Evolutionary conservation across 257 asterid species (phyloP), one percentile per base, ranked within the genome.

Genomic region (Fraxinus americana): DNA sequence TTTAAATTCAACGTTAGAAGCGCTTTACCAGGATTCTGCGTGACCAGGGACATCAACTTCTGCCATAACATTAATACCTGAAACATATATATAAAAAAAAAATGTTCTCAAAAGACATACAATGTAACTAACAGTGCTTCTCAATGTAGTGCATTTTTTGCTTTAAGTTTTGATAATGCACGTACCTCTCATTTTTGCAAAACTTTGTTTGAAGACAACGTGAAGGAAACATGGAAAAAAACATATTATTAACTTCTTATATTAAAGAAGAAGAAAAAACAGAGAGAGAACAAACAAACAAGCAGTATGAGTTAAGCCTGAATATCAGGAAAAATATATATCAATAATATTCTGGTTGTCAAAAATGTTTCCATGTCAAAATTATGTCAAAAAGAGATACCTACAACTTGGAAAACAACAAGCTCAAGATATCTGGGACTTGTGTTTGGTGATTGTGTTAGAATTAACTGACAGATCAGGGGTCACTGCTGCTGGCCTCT

Each of bases 31-130:
- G 73, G 98, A 92, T 77, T 88, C 94, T 71, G 97, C 98, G 87
- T 94, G 98, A 78, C 98, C 97, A 73, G 98, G 98, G 74, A 94
- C 97, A 72, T 94, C 98, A 54, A 94, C 92, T 90, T 94, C 98
- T 66, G 98, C 94, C 98, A 94, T 88, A 61, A 94, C 93, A 83
- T 92, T 91, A 81, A 94, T 89, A 78, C 98, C 98, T 94, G 89
- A 68, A 80, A 71, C 48, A 25, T 41, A 9, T 6, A n/a, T n/a
- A n/a, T 38, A 74, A 70, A 72, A 59, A 54, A 5, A 67, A 36
- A 57, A 52, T 68, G 19, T 72, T 72, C 39, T 34, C 71, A 69
- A 68, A 75, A 8, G 43, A 17, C 72, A 54, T 21, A 38, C 65
- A 14, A 63, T n/a, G 73, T 23, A 61, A 61, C 68, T 21, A 23